phyloP scores from a whole-genome alignment of 805 yeast genomes.

The Isabelozyma heimii region DNA sequence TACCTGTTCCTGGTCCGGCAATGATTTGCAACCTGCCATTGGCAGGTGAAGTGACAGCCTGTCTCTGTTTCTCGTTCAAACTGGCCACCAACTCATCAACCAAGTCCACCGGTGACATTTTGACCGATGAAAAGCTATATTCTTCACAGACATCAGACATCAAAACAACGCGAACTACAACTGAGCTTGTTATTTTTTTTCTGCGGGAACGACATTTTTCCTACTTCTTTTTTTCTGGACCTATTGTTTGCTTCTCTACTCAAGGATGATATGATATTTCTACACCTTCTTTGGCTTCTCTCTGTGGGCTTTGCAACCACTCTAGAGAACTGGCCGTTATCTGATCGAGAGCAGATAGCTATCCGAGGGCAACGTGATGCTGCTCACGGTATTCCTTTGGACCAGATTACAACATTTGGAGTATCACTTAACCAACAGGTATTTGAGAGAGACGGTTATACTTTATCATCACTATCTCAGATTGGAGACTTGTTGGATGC shows the following conservation, averaged over 20 bases:
- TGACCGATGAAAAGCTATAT: neutral
- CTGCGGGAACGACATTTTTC: neutral
- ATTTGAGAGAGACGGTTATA: slow-evolving; percentile 30
- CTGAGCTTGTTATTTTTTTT: too few relatives aligned
- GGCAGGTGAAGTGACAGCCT: slow-evolving; percentile 43
- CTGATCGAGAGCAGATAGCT: slow-evolving; percentile 13
- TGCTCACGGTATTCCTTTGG: slow-evolving; percentile 25
- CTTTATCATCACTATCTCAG: slow-evolving; percentile 10
- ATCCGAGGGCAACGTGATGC: slow-evolving; percentile 35
- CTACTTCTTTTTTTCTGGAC: neutral
- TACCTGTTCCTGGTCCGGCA: slow-evolving; percentile 69
- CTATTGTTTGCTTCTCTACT: neutral
- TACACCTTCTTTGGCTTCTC: neutral
- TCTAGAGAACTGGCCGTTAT: slow-evolving; percentile 6
- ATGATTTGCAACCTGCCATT: slow-evolving; percentile 45
- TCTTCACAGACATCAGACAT: neutral
- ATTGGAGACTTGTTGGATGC: slow-evolving; percentile 28
- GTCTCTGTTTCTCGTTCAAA: slow-evolving; percentile 39
- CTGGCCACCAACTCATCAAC: slow-evolving; percentile 4
- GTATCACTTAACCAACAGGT: slow-evolving; percentile 25
- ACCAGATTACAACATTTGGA: slow-evolving; percentile 32
- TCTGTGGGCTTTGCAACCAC: neutral
- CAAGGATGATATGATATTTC: neutral
- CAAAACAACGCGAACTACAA: neutral
- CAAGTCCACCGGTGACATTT: neutral